phyloP scores from a whole-genome alignment of 208 protist species.

The Acanthamoeba culbertsoni region DNA sequence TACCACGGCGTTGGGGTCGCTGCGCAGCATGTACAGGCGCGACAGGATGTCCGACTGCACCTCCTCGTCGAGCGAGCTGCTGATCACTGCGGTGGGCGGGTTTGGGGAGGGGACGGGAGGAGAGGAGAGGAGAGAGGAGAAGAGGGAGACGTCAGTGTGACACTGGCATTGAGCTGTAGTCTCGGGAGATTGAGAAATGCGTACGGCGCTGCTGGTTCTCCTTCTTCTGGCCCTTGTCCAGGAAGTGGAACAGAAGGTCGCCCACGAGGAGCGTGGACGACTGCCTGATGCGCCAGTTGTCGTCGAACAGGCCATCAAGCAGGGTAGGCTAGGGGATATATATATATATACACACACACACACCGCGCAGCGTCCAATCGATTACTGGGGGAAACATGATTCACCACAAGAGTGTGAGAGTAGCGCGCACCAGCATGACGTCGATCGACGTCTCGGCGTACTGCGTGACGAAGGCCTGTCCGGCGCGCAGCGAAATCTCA shows the following conservation, averaged over 20 bases:
- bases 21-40: constrained; percentile 84
- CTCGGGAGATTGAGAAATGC: background rate
- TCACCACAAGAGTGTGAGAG: background rate
- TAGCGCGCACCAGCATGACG: constrained; percentile 1
- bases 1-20: constrained; percentile 77
- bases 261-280: constrained; percentile 75
- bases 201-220: constrained; percentile 38
- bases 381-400: background rate
- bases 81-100: constrained; percentile 46
- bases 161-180: background rate
- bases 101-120: background rate
- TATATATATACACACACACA: background rate
- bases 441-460: constrained; percentile 69
- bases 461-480: constrained; percentile 83
- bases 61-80: constrained; percentile 74
- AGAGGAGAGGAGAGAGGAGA: background rate
- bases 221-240: constrained; percentile 48
- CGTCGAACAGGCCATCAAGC: constrained; percentile 81
- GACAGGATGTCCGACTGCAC: constrained; percentile 79
- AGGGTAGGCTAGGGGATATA: constrained; percentile 68
- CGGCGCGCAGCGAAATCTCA: constrained; percentile 82
- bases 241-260: constrained; percentile 80
- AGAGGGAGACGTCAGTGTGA: background rate
- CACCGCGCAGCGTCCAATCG: background rate
- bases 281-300: constrained; percentile 85